phyloP scores from a whole-genome alignment of 2,329 filamentous ascomycete genomes.

The Aspergillus oerlinghausenensis region DNA sequence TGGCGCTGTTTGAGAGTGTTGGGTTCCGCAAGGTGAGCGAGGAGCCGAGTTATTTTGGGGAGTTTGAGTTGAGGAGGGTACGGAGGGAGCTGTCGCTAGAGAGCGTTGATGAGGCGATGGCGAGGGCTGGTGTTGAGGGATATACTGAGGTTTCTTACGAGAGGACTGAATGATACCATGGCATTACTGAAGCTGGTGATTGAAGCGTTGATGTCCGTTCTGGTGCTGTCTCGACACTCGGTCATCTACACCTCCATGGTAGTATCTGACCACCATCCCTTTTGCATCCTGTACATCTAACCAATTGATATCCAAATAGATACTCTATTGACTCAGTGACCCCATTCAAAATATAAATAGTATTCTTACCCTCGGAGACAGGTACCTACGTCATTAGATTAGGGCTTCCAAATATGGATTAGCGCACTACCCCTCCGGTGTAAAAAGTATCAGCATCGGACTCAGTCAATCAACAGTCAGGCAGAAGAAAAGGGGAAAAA shows the following conservation, averaged over 20 bases:
- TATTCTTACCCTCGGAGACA: neutral
- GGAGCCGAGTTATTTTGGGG: conserved; percentile 62
- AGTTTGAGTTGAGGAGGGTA: conserved; percentile 54
- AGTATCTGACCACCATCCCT: neutral
- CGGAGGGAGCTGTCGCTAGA: conserved; percentile 21
- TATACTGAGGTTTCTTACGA: conserved; percentile 39
- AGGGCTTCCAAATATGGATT: neutral
- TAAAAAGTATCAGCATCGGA: neutral
- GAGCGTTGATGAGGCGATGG: conserved; percentile 24
- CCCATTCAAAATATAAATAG: neutral
- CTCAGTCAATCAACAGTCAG: no score
- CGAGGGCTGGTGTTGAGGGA: conserved; percentile 27
- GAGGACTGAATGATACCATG: neutral
- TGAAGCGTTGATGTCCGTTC: no score
- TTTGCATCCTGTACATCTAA: neutral
- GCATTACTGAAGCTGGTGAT: no score
- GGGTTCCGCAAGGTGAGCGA: conserved; percentile 51
- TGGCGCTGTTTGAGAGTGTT: conserved; percentile 57
- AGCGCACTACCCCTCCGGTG: neutral
- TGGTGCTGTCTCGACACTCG: no score
- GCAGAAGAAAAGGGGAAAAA: neutral
- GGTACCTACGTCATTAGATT: neutral
- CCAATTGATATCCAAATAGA: neutral
- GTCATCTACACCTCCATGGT: neutral
- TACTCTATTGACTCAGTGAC: neutral